These are phyloP conservation scores for Fusarium albidum DNA, from an alignment of 2,329 filamentous ascomycete species.

Conservation along the genomic window DNA sequence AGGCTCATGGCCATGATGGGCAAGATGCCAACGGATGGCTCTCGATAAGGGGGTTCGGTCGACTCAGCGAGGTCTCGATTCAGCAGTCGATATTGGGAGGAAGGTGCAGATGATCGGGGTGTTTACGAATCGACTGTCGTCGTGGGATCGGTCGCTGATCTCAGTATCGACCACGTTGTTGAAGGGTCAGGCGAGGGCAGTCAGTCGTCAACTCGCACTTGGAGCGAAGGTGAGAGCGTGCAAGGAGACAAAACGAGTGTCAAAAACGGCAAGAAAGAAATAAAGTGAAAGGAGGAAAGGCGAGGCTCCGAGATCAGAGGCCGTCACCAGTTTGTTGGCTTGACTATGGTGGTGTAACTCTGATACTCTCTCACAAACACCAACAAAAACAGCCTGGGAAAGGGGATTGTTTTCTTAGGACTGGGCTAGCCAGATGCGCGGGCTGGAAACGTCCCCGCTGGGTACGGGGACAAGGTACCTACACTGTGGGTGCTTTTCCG, in stretches of 20 bases:
- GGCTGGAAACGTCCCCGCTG: slow-evolving; percentile 9
- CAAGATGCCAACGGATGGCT: slow-evolving; percentile 45
- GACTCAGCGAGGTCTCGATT: slow-evolving; percentile 22
- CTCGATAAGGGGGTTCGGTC: slow-evolving; percentile 20
- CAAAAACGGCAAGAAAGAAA: slow-evolving; percentile 23
- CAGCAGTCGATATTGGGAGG: not conserved
- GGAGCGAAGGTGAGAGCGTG: slow-evolving; percentile 36
- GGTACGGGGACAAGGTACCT: not conserved
- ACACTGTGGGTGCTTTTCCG: slow-evolving; percentile 8
- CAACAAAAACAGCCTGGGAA: slow-evolving; percentile 37
- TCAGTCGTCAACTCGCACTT: slow-evolving; percentile 27
- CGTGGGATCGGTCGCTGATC: slow-evolving; percentile 6
- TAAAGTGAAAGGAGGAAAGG: slow-evolving; percentile 23
- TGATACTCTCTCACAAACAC: slow-evolving; percentile 26
- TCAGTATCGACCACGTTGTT: slow-evolving; percentile 5
- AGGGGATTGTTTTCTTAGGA: slow-evolving; percentile 43
- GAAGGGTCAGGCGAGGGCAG: slow-evolving; percentile 9
- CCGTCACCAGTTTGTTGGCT: slow-evolving; percentile 34
- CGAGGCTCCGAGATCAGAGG: slow-evolving; percentile 27
- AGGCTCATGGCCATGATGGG: slow-evolving; percentile 68
- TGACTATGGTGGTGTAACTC: slow-evolving; percentile 32
- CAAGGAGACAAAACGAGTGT: slow-evolving; percentile 39
- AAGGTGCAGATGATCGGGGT: slow-evolving; percentile 1
- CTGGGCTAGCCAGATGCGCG: slow-evolving; percentile 30
- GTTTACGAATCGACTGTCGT: slow-evolving; percentile 16